phyloP scores from a whole-genome alignment of 805 yeast species.

The Candida lessepsii region DNA sequence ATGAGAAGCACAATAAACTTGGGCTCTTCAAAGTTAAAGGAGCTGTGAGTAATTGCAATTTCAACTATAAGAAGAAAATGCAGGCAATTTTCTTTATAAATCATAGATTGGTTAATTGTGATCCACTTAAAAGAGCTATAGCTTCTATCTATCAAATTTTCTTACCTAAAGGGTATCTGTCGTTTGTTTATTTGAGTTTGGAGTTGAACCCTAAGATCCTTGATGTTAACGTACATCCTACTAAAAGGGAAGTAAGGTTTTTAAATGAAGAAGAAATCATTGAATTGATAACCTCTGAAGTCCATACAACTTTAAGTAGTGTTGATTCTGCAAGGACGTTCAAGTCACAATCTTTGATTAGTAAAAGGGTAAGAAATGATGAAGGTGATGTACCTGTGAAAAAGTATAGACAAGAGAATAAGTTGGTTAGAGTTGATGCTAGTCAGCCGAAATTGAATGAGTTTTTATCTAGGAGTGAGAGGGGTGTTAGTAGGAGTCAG shows the following conservation, averaged over 20 bases:
- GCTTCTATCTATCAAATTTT: constrained; percentile 58
- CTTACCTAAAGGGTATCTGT: constrained; percentile 72
- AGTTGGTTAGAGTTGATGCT: constrained; percentile 70
- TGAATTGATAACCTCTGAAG: constrained; percentile 48
- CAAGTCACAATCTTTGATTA: constrained; percentile 54
- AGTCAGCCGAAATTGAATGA: constrained; percentile 45
- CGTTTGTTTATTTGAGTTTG: constrained; percentile 77
- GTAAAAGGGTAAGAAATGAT: constrained; percentile 19
- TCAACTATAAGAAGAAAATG: constrained; percentile 58
- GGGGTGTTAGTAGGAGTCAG: not conserved
- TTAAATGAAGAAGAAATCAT: constrained; percentile 83
- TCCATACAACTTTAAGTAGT: constrained; percentile 51
- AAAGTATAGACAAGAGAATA: constrained; percentile 55
- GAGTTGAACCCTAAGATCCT: constrained; percentile 64
- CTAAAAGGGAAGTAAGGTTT: constrained; percentile 88
- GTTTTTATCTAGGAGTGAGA: not conserved
- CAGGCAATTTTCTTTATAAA: constrained; percentile 83
- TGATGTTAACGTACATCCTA: constrained; percentile 95
- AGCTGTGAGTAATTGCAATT: constrained; percentile 69
- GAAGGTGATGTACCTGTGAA: constrained; percentile 14
- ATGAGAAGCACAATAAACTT: constrained; percentile 16
- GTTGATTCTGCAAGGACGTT: constrained; percentile 70
- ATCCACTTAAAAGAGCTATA: constrained; percentile 72
- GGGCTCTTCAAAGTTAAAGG: constrained; percentile 62
- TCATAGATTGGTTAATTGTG: constrained; percentile 77